Evolutionary conservation across 2,329 filamentous ascomycete species (phyloP).

Genomic region (Beauveria sp.): DNA sequence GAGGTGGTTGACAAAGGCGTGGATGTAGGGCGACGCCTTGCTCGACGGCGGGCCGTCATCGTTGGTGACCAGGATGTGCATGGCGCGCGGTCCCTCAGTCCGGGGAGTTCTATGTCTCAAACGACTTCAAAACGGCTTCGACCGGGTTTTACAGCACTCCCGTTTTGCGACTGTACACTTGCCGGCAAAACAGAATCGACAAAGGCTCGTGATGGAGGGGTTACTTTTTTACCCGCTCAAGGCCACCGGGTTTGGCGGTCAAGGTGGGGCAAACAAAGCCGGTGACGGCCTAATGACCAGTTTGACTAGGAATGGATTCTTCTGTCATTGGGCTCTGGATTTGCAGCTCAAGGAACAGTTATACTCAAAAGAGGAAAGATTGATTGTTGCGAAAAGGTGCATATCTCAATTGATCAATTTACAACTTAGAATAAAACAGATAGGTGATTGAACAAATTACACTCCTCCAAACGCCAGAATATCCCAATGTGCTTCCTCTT

Average conservation of each 20-base stretch:
- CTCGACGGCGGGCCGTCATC: constrained; percentile 76
- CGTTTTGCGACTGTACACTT: background rate
- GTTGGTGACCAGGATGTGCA: constrained; percentile 64
- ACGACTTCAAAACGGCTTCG: too few relatives aligned
- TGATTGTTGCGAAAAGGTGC: background rate
- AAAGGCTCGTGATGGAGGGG: constrained; percentile 8
- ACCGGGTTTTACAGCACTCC: background rate
- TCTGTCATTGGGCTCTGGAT: background rate
- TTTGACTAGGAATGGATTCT: background rate
- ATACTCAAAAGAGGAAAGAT: background rate
- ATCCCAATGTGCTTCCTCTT: constrained; percentile 6
- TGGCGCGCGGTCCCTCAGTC: constrained; percentile 22
- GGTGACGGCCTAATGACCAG: background rate
- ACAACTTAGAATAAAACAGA: constrained; percentile 7
- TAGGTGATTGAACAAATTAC: constrained; percentile 5
- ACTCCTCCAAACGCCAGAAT: constrained; percentile 9
- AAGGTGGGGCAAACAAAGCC: constrained; percentile 5
- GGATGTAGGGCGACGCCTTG: constrained; percentile 72
- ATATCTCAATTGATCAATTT: constrained; percentile 6
- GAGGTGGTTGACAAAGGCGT: constrained; percentile 63
- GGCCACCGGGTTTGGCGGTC: background rate
- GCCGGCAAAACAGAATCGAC: background rate
- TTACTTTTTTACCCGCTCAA: constrained; percentile 2
- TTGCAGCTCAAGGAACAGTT: background rate
- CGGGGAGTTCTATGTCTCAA: background rate